Evolutionary conservation across 2,329 filamentous ascomycete genomes (phyloP).

Genomic region (Arachnomyces sp.): DNA sequence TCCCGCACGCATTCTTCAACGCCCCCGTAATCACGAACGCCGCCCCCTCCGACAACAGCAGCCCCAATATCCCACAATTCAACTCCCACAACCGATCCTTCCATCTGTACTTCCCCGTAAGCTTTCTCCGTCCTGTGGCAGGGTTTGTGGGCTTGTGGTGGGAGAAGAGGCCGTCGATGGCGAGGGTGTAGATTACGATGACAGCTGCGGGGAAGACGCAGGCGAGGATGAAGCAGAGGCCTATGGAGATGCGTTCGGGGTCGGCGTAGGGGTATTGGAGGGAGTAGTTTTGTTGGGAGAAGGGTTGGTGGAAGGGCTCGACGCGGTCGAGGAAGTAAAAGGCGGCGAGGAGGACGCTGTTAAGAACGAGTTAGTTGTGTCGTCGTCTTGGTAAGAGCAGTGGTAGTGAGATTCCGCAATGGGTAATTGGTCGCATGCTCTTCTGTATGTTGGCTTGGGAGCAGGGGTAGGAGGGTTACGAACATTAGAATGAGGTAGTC

Average conservation of each 20-base stretch:
- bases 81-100: conserved; percentile 54
- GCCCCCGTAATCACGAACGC: conserved; percentile 51
- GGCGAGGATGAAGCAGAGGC: conserved; percentile 41
- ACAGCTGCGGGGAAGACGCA: conserved; percentile 42
- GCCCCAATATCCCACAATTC: conserved; percentile 52
- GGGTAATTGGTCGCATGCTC: conserved; percentile 5
- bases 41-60: conserved; percentile 45
- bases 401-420: conserved; percentile 1
- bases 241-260: conserved; percentile 47
- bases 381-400: not conserved
- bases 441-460: not conserved
- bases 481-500: conserved; percentile 52
- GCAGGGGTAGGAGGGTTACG: conserved; percentile 1
- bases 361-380: conserved; percentile 5
- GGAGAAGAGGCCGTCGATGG: conserved; percentile 52
- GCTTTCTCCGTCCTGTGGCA: conserved; percentile 28
- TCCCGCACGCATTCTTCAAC: conserved; percentile 52
- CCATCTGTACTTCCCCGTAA: conserved; percentile 42
- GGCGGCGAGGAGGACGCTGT: conserved; percentile 42
- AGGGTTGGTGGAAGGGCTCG: conserved; percentile 50
- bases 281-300: conserved; percentile 48
- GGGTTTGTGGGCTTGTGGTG: conserved; percentile 35
- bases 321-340: conserved; percentile 47
- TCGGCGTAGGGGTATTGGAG: conserved; percentile 51
- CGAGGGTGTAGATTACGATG: conserved; percentile 48